Conservation (phyloP, 2,329 filamentous ascomycete species). For the Talaromyces verruculosus region DNA sequence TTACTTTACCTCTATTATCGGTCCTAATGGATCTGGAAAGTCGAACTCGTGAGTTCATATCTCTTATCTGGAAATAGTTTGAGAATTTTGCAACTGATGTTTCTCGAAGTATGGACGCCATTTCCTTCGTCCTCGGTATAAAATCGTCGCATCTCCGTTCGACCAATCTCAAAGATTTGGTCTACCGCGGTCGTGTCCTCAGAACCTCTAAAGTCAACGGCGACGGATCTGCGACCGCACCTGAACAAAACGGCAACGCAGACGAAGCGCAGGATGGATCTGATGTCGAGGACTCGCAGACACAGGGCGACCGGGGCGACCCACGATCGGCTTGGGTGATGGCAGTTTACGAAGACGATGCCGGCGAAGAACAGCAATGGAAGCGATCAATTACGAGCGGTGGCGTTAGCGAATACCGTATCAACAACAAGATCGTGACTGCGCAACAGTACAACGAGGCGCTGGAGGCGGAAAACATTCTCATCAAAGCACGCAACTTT, state of each 20-base stretch:
- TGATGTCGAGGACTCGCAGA: slow-evolving; percentile 61
- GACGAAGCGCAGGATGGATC: slow-evolving; percentile 62
- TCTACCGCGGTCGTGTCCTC: slow-evolving; percentile 92
- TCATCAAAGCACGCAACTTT: slow-evolving; percentile 98
- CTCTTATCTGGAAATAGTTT: not conserved
- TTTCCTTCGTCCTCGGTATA: slow-evolving; percentile 97
- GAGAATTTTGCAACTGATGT: not conserved
- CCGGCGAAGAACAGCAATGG: slow-evolving; percentile 92
- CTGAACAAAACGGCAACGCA: slow-evolving; percentile 58
- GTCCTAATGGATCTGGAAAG: slow-evolving; percentile 98
- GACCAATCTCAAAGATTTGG: slow-evolving; percentile 85
- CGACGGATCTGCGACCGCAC: slow-evolving; percentile 69
- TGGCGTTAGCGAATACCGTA: slow-evolving; percentile 91
- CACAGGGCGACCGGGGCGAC: slow-evolving; percentile 67
- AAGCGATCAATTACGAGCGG: slow-evolving; percentile 88
- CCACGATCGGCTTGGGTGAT: slow-evolving; percentile 98
- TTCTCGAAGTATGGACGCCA: slow-evolving; percentile 88
- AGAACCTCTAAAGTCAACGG: slow-evolving; percentile 91
- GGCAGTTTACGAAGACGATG: slow-evolving; percentile 98
- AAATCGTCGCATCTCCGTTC: slow-evolving; percentile 98
- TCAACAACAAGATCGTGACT: slow-evolving; percentile 87
- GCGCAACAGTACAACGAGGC: slow-evolving; percentile 92
- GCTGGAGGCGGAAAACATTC: slow-evolving; percentile 88
- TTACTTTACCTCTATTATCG: slow-evolving; percentile 98
- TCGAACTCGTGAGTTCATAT: slow-evolving; percentile 76